phyloP scores from a whole-genome alignment of 2,329 filamentous ascomycete species.

The Fusarium stilboides region DNA sequence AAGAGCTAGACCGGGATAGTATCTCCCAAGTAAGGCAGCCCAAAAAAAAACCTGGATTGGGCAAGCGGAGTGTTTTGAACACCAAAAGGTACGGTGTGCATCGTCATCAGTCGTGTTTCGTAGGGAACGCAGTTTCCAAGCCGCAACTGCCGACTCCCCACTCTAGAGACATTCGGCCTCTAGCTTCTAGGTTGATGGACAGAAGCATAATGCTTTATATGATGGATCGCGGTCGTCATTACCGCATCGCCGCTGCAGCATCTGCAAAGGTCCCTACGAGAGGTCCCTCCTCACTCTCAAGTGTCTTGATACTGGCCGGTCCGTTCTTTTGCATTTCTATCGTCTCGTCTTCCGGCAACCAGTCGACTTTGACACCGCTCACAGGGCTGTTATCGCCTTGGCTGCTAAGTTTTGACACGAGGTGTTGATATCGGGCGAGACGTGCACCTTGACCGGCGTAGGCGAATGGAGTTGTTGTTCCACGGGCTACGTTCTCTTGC shows the following conservation, averaged over 20 bases:
- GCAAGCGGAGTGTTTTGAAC: conserved; percentile 16
- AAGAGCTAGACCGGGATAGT: conserved; percentile 16
- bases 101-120: conserved; percentile 20
- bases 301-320: conserved; percentile 53
- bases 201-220: conserved; percentile 1
- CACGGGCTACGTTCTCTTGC: conserved; percentile 59
- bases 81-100: conserved; percentile 26
- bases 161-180: not conserved
- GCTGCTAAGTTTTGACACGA: conserved; percentile 71
- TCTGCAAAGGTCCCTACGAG: conserved; percentile 74
- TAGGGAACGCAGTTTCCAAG: conserved; percentile 10
- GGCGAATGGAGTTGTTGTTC: conserved; percentile 59
- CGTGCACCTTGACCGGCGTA: conserved; percentile 70
- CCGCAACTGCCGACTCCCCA: conserved; percentile 20
- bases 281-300: conserved; percentile 57
- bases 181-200: conserved; percentile 6
- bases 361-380: conserved; percentile 67
- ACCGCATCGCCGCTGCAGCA: conserved; percentile 68
- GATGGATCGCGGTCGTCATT: conserved; percentile 12
- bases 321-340: conserved; percentile 61
- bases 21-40: conserved; percentile 7
- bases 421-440: conserved; percentile 71
- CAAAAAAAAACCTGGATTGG: conserved; percentile 7
- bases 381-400: conserved; percentile 59
- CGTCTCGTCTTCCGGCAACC: conserved; percentile 67